Evolutionary conservation across 1,284 basidiomycete genomes (phyloP).

Genomic region (Chondrostereum purpureum): DNA sequence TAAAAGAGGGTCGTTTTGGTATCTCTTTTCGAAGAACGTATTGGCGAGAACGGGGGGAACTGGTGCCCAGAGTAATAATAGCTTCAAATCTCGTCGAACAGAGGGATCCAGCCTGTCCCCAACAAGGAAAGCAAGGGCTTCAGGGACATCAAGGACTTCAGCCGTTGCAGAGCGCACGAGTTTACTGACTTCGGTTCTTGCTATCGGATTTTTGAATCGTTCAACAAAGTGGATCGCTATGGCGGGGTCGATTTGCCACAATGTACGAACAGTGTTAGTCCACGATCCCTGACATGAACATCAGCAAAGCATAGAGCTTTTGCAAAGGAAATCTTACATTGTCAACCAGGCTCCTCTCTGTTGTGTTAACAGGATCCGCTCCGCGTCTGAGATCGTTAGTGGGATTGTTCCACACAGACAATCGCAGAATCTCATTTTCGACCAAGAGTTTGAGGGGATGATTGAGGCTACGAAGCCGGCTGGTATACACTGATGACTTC

Average conservation of each 20-base stretch:
- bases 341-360: conserved; percentile 38
- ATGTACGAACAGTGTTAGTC: conserved; percentile 60
- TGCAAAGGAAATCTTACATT: conserved; percentile 10
- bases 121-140: conserved; percentile 76
- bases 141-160: conserved; percentile 69
- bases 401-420: conserved; percentile 91
- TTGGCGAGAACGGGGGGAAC: conserved; percentile 85
- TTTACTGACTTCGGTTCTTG: conserved; percentile 67
- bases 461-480: conserved; percentile 58
- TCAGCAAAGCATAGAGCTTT: conserved; percentile 10
- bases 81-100: conserved; percentile 68
- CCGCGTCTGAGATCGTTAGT: conserved; percentile 70
- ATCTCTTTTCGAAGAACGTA: conserved; percentile 82
- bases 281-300: conserved; percentile 52
- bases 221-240: conserved; percentile 82
- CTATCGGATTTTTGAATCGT: conserved; percentile 68
- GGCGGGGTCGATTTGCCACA: conserved; percentile 82
- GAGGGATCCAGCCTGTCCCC: conserved; percentile 60
- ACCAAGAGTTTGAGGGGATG: conserved; percentile 76
- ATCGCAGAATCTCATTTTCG: conserved; percentile 84
- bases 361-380: conserved; percentile 46
- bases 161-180: conserved; percentile 73
- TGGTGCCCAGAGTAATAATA: conserved; percentile 84
- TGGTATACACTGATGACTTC: conserved; percentile 43
- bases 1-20: conserved; percentile 78